Evolutionary conservation across 83 land plant species (phyloP).

Genomic region (Larix sibirica): DNA sequence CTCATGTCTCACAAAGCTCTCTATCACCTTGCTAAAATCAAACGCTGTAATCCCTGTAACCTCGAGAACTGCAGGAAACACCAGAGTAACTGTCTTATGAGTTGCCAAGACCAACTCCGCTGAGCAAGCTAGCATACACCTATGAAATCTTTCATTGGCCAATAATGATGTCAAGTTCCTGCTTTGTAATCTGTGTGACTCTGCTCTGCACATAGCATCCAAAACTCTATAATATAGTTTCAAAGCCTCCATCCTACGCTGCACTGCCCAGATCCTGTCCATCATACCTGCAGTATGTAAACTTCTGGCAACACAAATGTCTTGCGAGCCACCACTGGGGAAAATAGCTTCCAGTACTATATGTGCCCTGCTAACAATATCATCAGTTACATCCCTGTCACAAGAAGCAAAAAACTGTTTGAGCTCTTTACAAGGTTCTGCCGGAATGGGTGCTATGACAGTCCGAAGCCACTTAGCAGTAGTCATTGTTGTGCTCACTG

Average conservation of each 20-base stretch:
- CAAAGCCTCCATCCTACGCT: slow-evolving; percentile 79
- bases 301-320: slow-evolving; percentile 37
- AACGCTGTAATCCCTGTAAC: slow-evolving; percentile 95
- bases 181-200: slow-evolving; percentile 57
- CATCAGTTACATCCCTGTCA: slow-evolving; percentile 69
- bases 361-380: slow-evolving; percentile 71
- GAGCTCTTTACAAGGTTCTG: slow-evolving; percentile 73
- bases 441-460: slow-evolving; percentile 71
- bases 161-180: slow-evolving; percentile 82
- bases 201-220: slow-evolving; percentile 83
- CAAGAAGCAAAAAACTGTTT: slow-evolving; percentile 64
- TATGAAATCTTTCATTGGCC: slow-evolving; percentile 91
- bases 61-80: slow-evolving; percentile 91
- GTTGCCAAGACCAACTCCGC: slow-evolving; percentile 93
- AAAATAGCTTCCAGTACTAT: slow-evolving; percentile 79
- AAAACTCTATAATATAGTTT: slow-evolving; percentile 91
- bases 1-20: slow-evolving; percentile 92
- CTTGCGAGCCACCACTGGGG: slow-evolving; percentile 42
- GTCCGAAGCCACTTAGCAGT: slow-evolving; percentile 96
- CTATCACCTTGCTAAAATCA: slow-evolving; percentile 95
- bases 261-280: slow-evolving; percentile 83
- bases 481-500: slow-evolving; percentile 90
- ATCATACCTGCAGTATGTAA: slow-evolving; percentile 38
- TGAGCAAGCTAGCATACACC: slow-evolving; percentile 98
- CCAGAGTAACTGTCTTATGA: slow-evolving; percentile 86